phyloP scores from a whole-genome alignment of 257 asterid species.

The Ajuga chamaepitys region DNA sequence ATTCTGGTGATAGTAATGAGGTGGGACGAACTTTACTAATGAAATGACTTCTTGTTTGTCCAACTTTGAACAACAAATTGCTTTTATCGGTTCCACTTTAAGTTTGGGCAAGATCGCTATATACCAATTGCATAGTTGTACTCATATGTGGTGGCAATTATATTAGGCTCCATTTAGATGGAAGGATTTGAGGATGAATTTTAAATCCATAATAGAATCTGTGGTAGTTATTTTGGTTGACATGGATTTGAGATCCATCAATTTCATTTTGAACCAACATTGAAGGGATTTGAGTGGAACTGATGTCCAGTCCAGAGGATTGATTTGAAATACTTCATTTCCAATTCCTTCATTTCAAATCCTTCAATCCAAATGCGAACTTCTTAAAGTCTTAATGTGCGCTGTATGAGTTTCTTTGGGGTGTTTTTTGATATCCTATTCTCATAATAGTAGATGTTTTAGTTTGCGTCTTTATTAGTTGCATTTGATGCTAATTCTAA shows the following conservation, averaged over 20 bases:
- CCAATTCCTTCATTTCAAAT: too few species aligned
- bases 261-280: too few species aligned
- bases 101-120: background rate
- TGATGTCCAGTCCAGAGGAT: too few species aligned
- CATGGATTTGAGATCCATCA: too few species aligned
- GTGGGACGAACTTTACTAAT: background rate
- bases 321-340: too few species aligned
- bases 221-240: too few species aligned
- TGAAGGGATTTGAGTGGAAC: too few species aligned
- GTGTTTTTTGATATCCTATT: slow-evolving; percentile 1
- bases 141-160: background rate
- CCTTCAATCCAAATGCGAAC: too few species aligned
- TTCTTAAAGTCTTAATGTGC: too few species aligned
- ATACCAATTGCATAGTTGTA: background rate
- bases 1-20: background rate
- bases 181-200: too few species aligned
- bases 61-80: slow-evolving; percentile 12
- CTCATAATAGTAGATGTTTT: background rate
- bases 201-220: too few species aligned
- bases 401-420: too few species aligned
- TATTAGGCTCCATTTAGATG: background rate
- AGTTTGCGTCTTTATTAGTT: slow-evolving; percentile 1
- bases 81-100: background rate
- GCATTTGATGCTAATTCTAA: slow-evolving; percentile 25
- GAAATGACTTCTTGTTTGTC: background rate